Percentiles rank a stretch among this genome's conserved stretches.
Conservation (phyloP, 1,284 basidiomycete species). For the Rhodofomes roseus region DNA sequence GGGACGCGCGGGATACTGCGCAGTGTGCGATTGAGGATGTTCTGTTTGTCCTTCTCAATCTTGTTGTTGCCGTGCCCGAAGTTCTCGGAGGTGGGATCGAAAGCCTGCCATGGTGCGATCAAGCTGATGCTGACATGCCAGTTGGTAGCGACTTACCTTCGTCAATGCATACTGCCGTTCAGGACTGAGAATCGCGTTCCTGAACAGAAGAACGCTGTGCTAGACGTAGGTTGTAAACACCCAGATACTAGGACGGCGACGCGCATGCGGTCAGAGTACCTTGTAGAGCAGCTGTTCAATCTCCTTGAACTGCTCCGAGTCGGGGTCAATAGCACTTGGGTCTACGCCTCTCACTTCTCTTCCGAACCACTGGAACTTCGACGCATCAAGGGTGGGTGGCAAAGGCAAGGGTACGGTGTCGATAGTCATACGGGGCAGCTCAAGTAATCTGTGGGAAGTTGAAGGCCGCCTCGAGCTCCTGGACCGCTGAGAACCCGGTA, state of each 20-base stretch:
- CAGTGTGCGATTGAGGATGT: constrained; percentile 81
- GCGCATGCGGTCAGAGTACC: constrained; percentile 24
- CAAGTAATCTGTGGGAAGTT: background rate
- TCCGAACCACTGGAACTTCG: constrained; percentile 47
- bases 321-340: constrained; percentile 38
- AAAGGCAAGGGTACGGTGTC: constrained; percentile 39
- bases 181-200: constrained; percentile 63
- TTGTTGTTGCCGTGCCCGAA: constrained; percentile 87
- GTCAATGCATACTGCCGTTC: constrained; percentile 82
- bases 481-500: background rate
- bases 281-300: constrained; percentile 50
- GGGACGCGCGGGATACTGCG: constrained; percentile 84
- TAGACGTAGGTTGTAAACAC: constrained; percentile 25
- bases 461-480: no score
- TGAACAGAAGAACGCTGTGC: constrained; percentile 75
- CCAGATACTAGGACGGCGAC: background rate
- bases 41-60: constrained; percentile 65
- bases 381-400: constrained; percentile 43
- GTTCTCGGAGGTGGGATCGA: constrained; percentile 68
- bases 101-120: constrained; percentile 39
- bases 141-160: constrained; percentile 45
- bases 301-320: constrained; percentile 39
- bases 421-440: constrained; percentile 16
- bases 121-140: no score
- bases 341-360: constrained; percentile 48